phyloP scores from a whole-genome alignment of 257 asterid genomes.

The Schizonepeta tenuifolia region DNA sequence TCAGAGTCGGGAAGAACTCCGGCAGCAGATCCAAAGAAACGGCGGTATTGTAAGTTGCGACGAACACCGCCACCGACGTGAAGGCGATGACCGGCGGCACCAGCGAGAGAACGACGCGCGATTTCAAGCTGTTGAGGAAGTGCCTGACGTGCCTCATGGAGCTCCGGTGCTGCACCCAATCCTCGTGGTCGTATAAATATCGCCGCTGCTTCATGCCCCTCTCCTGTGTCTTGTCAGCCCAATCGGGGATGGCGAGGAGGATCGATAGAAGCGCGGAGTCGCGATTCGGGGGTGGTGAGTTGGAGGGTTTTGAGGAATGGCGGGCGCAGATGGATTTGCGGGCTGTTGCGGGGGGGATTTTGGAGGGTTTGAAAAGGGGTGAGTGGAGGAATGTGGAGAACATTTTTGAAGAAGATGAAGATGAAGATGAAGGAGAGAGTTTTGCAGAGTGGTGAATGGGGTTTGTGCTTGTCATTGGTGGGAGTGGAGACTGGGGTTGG shows the following conservation, averaged over 20 bases:
- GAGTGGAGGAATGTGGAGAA: conserved; percentile 42
- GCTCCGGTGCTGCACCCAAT: conserved; percentile 86
- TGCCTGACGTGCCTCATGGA: conserved; percentile 80
- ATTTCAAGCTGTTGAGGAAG: conserved; percentile 59
- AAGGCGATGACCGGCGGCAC: conserved; percentile 84
- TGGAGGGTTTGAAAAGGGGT: conserved; percentile 36
- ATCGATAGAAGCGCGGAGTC: conserved; percentile 43
- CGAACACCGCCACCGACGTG: conserved; percentile 66
- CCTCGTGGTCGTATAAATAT: conserved; percentile 60
- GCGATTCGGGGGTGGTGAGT: conserved; percentile 36
- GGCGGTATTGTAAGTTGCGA: conserved; percentile 76
- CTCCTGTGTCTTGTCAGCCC: conserved; percentile 76
- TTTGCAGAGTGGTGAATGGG: conserved; percentile 45
- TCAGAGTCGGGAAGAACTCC: conserved; percentile 70
- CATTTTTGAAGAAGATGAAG: conserved; percentile 37
- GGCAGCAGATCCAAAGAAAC: conserved; percentile 72
- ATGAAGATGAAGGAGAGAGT: conserved; percentile 45
- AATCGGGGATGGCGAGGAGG: conserved; percentile 65
- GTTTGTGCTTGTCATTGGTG: conserved; percentile 42
- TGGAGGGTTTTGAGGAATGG: conserved; percentile 42
- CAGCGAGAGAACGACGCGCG: conserved; percentile 81
- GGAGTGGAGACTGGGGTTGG: conserved; percentile 43
- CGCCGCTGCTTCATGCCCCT: conserved; percentile 67
- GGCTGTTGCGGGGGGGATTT: conserved; percentile 20
- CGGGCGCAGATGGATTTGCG: conserved; percentile 43